Base-by-base conservation (phyloP, 2,329 filamentous ascomycete species). In the Cladophialophora psammophila region DNA sequence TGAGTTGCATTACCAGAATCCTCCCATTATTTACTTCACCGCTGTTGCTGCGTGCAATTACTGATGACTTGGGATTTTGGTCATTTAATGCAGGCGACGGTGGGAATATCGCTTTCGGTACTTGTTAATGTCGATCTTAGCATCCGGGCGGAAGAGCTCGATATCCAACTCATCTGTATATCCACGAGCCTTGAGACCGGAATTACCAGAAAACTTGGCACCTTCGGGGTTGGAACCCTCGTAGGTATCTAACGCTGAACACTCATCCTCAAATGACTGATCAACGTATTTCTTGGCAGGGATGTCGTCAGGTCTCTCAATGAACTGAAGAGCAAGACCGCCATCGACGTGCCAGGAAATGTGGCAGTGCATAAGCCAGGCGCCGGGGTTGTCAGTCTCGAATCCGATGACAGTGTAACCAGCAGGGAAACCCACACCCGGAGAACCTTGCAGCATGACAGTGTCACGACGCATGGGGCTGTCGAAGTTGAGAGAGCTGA, bases 281-380 rank as follows among this genome's bases (percentile, higher is more conserved):
- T 53, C 53, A 61, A 66, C 62, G 52, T 71, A 73, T 18, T 42
- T 20, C 1, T n/a, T 34, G 12, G 64, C 58, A n/a, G 54, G 35
- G 26, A 72, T 72, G 18, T 72, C 69, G 31, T 60, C 45, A 8
- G 71, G 71, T 60, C 68, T 66, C 54, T 73, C 71, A 45, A 73
- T 31, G 62, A 69, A 73, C 60, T 87, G 83, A 50, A 87, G 75
- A n/a, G 80, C 81, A 36, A 92, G 82, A n/a, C 90, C 90, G 3
- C 87, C 87, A 1, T 84, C 80, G 64, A 92, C 81, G 75, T 93
- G 90, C 90, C 90, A 94, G 74, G 92, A 90, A 60, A 94, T 90
- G 75, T 94, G 91, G 77, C 91, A 94, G 78, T 93, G 91, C 80
- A 93, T 91, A 3, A 91, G 77, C 88, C 88, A 91, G 31, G 91